These are phyloP conservation scores for Paracoccidioides brasiliensis DNA, from an alignment of 2,329 filamentous ascomycete genomes.

Conservation along the genomic window DNA sequence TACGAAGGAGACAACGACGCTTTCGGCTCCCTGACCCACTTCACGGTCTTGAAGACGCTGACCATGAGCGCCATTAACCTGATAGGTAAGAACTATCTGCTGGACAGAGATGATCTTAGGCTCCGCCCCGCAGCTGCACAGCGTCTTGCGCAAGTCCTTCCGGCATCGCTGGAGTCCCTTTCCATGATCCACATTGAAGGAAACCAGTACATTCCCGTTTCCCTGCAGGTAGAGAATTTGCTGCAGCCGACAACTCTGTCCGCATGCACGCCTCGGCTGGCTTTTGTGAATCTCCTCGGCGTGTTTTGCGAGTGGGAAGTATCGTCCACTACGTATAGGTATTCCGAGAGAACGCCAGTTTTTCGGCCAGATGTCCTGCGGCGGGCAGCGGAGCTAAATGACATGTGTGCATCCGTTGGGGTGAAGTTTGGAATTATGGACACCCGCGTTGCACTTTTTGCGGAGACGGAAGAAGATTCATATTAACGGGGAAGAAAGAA, in stretches of 20 bases:
- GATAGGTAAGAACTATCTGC: conserved; percentile 42
- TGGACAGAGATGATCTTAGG: not conserved
- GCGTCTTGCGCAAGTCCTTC: not conserved
- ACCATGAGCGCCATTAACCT: not conserved
- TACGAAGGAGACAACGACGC: not conserved
- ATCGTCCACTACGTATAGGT: not conserved
- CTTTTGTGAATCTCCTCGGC: not conserved
- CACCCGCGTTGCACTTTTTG: no score
- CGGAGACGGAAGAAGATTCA: no score
- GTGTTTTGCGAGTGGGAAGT: not conserved
- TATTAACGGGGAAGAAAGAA: no score
- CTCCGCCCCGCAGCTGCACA: not conserved
- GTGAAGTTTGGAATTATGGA: not conserved
- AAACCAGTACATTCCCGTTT: no score
- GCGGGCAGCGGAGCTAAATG: not conserved
- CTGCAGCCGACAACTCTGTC: not conserved
- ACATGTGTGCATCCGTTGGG: not conserved
- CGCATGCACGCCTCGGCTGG: not conserved
- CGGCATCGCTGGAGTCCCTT: not conserved
- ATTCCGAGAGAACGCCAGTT: not conserved
- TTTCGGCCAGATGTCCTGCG: not conserved
- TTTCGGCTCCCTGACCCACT: conserved; percentile 1
- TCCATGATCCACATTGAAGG: no score
- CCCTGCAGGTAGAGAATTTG: not conserved
- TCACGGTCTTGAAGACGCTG: not conserved